phyloP scores from a whole-genome alignment of 1,284 basidiomycete genomes.

The Moesziomyces aphidis region DNA sequence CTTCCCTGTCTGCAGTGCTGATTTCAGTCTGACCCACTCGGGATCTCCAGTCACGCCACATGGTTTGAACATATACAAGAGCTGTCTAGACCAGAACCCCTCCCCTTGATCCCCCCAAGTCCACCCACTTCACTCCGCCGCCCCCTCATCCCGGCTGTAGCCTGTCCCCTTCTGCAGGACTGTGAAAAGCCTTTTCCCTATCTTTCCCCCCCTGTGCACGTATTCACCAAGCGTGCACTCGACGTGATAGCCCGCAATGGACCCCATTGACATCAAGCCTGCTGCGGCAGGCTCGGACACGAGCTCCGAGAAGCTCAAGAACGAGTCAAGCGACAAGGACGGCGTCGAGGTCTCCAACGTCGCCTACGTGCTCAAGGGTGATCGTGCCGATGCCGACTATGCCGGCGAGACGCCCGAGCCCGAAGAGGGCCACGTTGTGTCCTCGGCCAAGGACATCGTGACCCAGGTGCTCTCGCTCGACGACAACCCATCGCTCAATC shows the following conservation, averaged over 20 bases:
- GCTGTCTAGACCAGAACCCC: too few species aligned
- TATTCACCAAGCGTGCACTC: neutral
- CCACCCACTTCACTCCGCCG: too few species aligned
- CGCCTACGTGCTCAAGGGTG: conserved; percentile 25
- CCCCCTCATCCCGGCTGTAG: too few species aligned
- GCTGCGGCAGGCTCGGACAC: conserved; percentile 16
- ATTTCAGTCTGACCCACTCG: too few species aligned
- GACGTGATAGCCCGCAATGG: conserved; percentile 7
- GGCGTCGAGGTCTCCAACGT: conserved; percentile 22
- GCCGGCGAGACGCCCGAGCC: conserved; percentile 1
- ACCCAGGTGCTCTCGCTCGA: conserved; percentile 23
- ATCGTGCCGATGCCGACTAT: conserved; percentile 14
- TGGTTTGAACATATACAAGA: too few species aligned
- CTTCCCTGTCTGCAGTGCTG: too few species aligned
- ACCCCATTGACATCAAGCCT: conserved; percentile 30
- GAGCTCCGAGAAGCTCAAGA: conserved; percentile 36
- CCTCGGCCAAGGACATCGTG: conserved; percentile 26
- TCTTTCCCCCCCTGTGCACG: neutral
- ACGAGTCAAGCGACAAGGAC: conserved; percentile 17
- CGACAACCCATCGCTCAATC: conserved; percentile 28
- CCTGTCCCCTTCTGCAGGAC: neutral
- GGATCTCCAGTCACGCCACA: too few species aligned
- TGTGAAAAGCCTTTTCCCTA: neutral
- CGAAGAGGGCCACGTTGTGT: conserved; percentile 16
- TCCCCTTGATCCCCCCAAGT: too few species aligned